phyloP scores from a whole-genome alignment of 1,284 basidiomycete species.

The Gomphus bonarii region DNA sequence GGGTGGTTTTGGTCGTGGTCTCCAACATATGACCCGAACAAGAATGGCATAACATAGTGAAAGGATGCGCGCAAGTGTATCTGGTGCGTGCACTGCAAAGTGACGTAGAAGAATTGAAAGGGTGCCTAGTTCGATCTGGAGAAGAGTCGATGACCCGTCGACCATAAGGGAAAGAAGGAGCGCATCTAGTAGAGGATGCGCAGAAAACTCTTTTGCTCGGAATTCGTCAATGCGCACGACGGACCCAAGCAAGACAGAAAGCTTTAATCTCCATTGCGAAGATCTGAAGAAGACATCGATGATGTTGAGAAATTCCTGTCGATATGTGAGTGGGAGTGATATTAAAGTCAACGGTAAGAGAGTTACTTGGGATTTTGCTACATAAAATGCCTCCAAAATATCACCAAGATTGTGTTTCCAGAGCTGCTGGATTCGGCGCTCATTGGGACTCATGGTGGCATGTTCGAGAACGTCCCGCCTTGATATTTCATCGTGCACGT shows the following conservation, averaged over 20 bases:
- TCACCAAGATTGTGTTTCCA: constrained; percentile 75
- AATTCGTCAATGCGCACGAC: constrained; percentile 38
- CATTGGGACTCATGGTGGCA: constrained; percentile 48
- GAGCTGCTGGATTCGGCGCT: constrained; percentile 44
- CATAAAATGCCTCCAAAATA: constrained; percentile 52
- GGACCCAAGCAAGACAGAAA: constrained; percentile 41
- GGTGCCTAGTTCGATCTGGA: constrained; percentile 49
- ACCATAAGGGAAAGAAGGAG: constrained; percentile 54
- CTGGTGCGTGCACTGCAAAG: constrained; percentile 51
- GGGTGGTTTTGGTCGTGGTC: constrained; percentile 28
- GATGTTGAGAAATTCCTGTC: constrained; percentile 37
- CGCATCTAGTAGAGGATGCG: constrained; percentile 50
- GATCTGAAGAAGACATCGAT: constrained; percentile 47
- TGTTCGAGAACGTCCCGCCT: constrained; percentile 64
- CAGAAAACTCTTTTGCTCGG: constrained; percentile 37
- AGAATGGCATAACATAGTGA: constrained; percentile 56
- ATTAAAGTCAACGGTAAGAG: not conserved
- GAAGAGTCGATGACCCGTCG: constrained; percentile 62
- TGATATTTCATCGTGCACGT: constrained; percentile 63
- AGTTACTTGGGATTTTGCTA: constrained; percentile 52
- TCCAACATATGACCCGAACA: constrained; percentile 63
- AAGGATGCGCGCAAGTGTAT: constrained; percentile 43
- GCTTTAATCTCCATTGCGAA: constrained; percentile 54
- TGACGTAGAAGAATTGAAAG: constrained; percentile 64
- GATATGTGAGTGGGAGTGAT: constrained; percentile 10